Base-by-base conservation (phyloP, 306 rosid genomes). In the Cucurbita ficifolia region DNA sequence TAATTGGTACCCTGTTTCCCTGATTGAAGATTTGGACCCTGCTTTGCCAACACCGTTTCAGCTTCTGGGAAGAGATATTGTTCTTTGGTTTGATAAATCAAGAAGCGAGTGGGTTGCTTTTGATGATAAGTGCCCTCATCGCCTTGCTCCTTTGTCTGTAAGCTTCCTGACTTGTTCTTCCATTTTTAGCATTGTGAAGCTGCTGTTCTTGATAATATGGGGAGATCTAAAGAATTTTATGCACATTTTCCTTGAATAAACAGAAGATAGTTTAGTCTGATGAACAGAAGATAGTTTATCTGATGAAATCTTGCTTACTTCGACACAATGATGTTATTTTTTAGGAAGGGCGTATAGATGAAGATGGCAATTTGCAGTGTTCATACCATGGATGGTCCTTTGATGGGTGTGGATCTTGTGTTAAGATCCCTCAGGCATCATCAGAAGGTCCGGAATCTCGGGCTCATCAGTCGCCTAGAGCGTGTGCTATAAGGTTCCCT, bases 361-460 rank as follows among this genome's bases (percentile, higher is more conserved):
- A 90, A 77, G 86, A 72, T 2, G 98, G 98, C 19, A 86, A 90
- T 76, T 89, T 94, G 84, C 98, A 90, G 84, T 94, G 98, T 79
- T 94, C 98, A 38, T 94, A 90, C 81, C 98, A 94, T 77, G 98
- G 98, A 5, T 94, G 98, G 98, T 88, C 96, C 74, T 94, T 94
- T 77, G 89, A 86, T 75, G 89, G 97, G 5, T 73, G 94, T 83
- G 98, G 98, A 81, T 81, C 96, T 2, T 94, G 98, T 83, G 86
- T 73, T 67, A 84, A 52, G 69, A 94, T 94, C 50, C 98, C 98
- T 55, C 98, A 94, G 77, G 97, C 98, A 60, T 83, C 90, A 46
- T 22, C 89, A 10, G 89, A 87, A 85, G 98, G 98, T 6, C 96
- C 97, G 0, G 98, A 94, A 75, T 86, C 98, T 71, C 89, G 98